A percentile compares a stretch with the other conserved stretches of the same genome.
These are phyloP conservation scores for Suillus alpinus DNA, from an alignment of 768 basidiomycete species.

Conservation along the genomic window DNA sequence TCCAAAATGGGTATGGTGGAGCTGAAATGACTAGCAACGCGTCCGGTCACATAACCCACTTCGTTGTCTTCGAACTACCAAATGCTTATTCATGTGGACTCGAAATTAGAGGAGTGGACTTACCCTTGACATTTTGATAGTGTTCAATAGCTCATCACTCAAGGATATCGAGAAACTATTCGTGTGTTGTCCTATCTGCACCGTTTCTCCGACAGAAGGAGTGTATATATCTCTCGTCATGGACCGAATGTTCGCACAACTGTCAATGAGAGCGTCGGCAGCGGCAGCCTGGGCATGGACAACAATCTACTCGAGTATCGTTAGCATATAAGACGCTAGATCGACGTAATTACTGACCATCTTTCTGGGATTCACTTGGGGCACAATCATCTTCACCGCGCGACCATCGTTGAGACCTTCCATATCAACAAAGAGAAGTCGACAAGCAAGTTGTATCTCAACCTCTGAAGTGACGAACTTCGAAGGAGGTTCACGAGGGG, in stretches of 20 bases:
- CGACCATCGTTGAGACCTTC: slow-evolving; percentile 97
- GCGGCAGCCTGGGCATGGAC: slow-evolving; percentile 73
- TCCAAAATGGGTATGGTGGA: slow-evolving; percentile 90
- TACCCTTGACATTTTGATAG: slow-evolving; percentile 85
- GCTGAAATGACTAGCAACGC: slow-evolving; percentile 80
- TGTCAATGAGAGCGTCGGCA: slow-evolving; percentile 71
- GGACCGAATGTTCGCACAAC: slow-evolving; percentile 77
- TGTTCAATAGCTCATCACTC: slow-evolving; percentile 80
- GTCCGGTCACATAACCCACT: slow-evolving; percentile 87
- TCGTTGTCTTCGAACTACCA: slow-evolving; percentile 95
- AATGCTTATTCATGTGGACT: slow-evolving; percentile 3
- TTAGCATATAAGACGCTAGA: background rate
- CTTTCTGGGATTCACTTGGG: slow-evolving; percentile 94
- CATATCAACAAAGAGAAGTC: slow-evolving; percentile 90
- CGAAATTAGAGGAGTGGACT: background rate
- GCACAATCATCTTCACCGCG: slow-evolving; percentile 94
- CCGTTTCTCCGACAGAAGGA: slow-evolving; percentile 68
- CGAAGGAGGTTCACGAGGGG: slow-evolving; percentile 80
- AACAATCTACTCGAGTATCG: slow-evolving; percentile 59
- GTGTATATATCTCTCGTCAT: slow-evolving; percentile 93
- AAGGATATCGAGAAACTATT: slow-evolving; percentile 93
- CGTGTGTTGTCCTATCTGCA: slow-evolving; percentile 95
- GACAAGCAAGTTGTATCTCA: slow-evolving; percentile 80
- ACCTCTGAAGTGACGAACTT: slow-evolving; percentile 80
- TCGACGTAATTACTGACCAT: slow-evolving; percentile 53